These are phyloP conservation scores for Grammothele lineata DNA, from an alignment of 768 basidiomycete genomes.

Conservation along the genomic window DNA sequence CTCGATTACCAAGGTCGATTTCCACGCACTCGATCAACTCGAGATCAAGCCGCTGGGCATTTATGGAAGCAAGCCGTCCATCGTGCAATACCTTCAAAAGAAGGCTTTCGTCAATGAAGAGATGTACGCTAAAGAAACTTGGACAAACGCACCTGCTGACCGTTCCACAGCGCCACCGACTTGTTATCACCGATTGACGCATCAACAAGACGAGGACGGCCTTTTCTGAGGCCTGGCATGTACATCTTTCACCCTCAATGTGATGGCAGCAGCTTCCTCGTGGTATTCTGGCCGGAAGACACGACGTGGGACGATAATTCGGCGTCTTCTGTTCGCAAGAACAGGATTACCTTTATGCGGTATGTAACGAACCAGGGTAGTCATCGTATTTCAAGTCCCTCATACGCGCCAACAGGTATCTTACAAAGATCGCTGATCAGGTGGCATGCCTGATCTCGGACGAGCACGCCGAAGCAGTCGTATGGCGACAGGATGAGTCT, in stretches of 20 bases:
- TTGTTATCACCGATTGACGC: not conserved
- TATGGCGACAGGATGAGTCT: conserved; percentile 36
- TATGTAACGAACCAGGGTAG: no score
- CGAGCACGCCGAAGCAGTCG: conserved; percentile 39
- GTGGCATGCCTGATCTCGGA: conserved; percentile 46
- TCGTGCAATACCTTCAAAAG: conserved; percentile 40
- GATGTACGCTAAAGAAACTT: conserved; percentile 30
- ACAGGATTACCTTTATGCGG: conserved; percentile 63
- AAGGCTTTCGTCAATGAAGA: conserved; percentile 33
- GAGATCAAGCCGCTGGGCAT: conserved; percentile 48
- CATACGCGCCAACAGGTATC: conserved; percentile 37
- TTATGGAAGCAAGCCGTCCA: conserved; percentile 51
- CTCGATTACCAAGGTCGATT: conserved; percentile 54
- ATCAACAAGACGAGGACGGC: conserved; percentile 14
- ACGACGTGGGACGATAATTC: conserved; percentile 54
- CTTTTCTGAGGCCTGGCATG: conserved; percentile 44
- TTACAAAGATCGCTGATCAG: conserved; percentile 58
- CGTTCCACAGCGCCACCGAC: not conserved
- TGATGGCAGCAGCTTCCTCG: conserved; percentile 25
- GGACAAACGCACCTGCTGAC: not conserved
- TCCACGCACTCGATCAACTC: conserved; percentile 44
- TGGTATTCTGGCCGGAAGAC: conserved; percentile 61
- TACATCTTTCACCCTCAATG: conserved; percentile 36
- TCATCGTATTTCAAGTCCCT: not conserved
- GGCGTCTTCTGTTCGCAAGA: conserved; percentile 39